Percentiles rank a stretch among this genome's conserved stretches.
phyloP scores from a whole-genome alignment of 2,329 filamentous ascomycete genomes.

The Fusarium sublunatum region DNA sequence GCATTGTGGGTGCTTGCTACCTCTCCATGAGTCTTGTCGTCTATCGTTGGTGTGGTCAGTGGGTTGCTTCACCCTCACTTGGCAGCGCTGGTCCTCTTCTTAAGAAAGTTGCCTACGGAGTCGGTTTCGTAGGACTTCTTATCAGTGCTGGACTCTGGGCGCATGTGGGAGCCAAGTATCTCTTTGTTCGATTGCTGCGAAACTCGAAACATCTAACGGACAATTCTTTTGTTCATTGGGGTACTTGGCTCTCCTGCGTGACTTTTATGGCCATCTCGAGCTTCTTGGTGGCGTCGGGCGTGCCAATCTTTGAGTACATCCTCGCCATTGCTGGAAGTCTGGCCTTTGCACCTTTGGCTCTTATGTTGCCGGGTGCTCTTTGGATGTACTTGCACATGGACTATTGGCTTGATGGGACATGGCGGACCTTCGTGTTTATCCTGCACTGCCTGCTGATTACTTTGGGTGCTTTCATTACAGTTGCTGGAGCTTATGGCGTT shows the following conservation, averaged over 20 bases:
- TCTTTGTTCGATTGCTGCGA: neutral
- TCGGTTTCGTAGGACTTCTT: neutral
- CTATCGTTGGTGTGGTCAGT: conserved; percentile 70
- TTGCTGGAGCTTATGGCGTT: neutral
- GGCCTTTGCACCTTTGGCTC: neutral
- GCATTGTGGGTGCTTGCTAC: conserved; percentile 66
- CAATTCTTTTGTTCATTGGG: neutral
- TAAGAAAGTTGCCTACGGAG: neutral
- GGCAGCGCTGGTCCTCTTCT: neutral
- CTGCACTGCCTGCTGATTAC: neutral
- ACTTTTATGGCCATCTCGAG: neutral
- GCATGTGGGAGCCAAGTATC: neutral
- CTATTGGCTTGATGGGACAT: neutral
- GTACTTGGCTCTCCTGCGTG: neutral
- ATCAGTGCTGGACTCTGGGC: neutral
- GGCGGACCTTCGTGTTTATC: neutral
- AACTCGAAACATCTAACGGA: neutral
- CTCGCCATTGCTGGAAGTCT: neutral
- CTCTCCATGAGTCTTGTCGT: conserved; percentile 69
- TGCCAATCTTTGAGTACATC: neutral
- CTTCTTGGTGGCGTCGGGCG: neutral
- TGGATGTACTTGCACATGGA: neutral
- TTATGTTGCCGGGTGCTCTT: neutral
- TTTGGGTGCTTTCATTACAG: neutral
- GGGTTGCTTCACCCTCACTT: conserved; percentile 66